These are phyloP conservation scores for Terana coerulea DNA, from an alignment of 768 basidiomycete species.

Conservation along the genomic window DNA sequence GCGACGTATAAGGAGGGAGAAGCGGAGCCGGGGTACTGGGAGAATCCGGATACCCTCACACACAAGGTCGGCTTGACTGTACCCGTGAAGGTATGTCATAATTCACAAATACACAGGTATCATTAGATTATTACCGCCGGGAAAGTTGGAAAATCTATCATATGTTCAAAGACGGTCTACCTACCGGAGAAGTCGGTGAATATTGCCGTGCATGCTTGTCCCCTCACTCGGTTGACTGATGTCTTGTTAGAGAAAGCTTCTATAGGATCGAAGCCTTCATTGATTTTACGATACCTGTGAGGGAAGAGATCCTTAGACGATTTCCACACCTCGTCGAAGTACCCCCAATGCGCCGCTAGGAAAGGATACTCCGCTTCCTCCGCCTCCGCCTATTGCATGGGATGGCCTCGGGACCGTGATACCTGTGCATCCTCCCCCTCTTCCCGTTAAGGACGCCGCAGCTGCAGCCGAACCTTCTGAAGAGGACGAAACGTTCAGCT, in stretches of 20 bases:
- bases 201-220: conserved; percentile 14
- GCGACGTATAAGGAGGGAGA: conserved; percentile 93
- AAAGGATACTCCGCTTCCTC: conserved; percentile 72
- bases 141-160: conserved; percentile 86
- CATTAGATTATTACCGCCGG: conserved; percentile 86
- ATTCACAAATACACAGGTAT: conserved; percentile 52
- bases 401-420: conserved; percentile 56
- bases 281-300: conserved; percentile 82
- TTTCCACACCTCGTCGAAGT: conserved; percentile 74
- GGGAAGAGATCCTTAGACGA: conserved; percentile 64
- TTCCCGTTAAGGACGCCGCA: conserved; percentile 18
- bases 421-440: conserved; percentile 39
- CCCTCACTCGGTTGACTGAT: not conserved
- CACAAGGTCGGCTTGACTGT: conserved; percentile 87
- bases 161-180: conserved; percentile 76
- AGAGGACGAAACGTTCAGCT: conserved; percentile 2
- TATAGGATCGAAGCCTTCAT: conserved; percentile 97
- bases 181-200: conserved; percentile 77
- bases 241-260: conserved; percentile 81
- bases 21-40: conserved; percentile 85
- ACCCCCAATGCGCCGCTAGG: conserved; percentile 69
- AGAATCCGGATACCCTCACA: conserved; percentile 81
- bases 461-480: not conserved
- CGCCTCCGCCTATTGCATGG: conserved; percentile 67
- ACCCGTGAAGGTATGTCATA: not conserved